phyloP scores from a whole-genome alignment of 805 yeast genomes.

The Candida loeiensis region DNA sequence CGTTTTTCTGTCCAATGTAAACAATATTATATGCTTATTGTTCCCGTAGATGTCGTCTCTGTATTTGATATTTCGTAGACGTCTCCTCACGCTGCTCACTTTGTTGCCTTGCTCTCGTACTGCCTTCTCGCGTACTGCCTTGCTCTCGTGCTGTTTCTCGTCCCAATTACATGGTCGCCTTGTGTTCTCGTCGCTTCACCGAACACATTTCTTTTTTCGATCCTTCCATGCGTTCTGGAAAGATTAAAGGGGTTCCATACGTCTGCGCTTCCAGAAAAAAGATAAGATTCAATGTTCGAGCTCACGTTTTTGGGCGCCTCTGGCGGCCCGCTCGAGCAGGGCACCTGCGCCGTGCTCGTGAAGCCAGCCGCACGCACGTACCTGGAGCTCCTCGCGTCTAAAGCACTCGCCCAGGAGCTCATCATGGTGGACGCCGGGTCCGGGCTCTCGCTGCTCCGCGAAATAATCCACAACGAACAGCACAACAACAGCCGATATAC shows the following conservation, averaged over 20 bases:
- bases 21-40: too few species aligned
- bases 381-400: constrained; percentile 14
- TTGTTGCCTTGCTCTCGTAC: too few species aligned
- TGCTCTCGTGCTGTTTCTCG: too few species aligned
- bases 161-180: too few species aligned
- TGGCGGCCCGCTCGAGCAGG: constrained; percentile 80
- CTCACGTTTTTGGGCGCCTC: constrained; percentile 70
- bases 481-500: background rate
- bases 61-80: too few species aligned
- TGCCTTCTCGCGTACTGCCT: too few species aligned
- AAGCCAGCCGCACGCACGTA: constrained; percentile 51
- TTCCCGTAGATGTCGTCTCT: too few species aligned
- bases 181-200: too few species aligned
- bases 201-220: too few species aligned
- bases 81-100: too few species aligned
- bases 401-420: constrained; percentile 24
- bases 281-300: constrained; percentile 40
- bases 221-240: background rate
- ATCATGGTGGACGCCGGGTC: constrained; percentile 77
- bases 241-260: constrained; percentile 6
- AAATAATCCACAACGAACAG: constrained; percentile 29
- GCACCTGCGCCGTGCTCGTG: constrained; percentile 64
- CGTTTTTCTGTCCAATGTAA: too few species aligned
- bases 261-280: constrained; percentile 5
- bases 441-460: constrained; percentile 56